phyloP scores from a whole-genome alignment of 2,329 filamentous ascomycete genomes.

The Ophiobolus disseminans region DNA sequence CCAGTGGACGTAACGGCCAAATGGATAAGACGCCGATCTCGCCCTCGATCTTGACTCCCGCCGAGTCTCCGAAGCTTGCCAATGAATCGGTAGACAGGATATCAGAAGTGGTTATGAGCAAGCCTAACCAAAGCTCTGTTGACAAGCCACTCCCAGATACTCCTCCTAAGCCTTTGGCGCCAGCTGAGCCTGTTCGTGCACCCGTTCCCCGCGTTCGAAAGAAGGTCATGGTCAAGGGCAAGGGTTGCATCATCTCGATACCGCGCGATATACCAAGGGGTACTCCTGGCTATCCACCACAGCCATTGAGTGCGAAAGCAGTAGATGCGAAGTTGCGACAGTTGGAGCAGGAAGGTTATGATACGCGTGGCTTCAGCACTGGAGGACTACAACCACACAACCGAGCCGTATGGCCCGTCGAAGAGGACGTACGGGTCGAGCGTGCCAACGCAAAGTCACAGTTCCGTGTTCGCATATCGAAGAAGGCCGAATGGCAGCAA shows the following conservation, averaged over 20 bases:
- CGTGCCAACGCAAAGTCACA: conserved; percentile 54
- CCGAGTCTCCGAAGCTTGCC: conserved; percentile 25
- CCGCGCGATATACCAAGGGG: conserved; percentile 51
- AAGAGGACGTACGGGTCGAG: conserved; percentile 65
- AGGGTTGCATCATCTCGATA: conserved; percentile 55
- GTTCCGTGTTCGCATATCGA: conserved; percentile 72
- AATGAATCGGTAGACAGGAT: conserved; percentile 28
- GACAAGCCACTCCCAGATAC: conserved; percentile 11
- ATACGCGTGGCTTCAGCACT: conserved; percentile 69
- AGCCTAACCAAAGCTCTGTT: background rate
- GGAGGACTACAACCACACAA: conserved; percentile 60
- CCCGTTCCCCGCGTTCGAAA: conserved; percentile 51
- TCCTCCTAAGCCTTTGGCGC: conserved; percentile 23
- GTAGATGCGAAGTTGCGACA: conserved; percentile 67
- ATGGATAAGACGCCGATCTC: conserved; percentile 27
- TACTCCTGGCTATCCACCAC: conserved; percentile 51
- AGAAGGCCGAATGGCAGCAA: conserved; percentile 74
- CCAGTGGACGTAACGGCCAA: conserved; percentile 22
- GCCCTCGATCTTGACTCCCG: conserved; percentile 23
- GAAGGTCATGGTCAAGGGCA: conserved; percentile 55
- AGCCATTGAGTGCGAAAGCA: conserved; percentile 58
- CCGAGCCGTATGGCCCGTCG: conserved; percentile 70
- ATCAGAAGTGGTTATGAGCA: conserved; percentile 8
- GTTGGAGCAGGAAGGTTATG: conserved; percentile 75
- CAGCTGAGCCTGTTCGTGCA: conserved; percentile 22